A percentile compares a stretch with the other conserved stretches of the same genome.
These are phyloP conservation scores for Piedraia hortae DNA, from an alignment of 2,329 filamentous ascomycete genomes.

Conservation along the genomic window DNA sequence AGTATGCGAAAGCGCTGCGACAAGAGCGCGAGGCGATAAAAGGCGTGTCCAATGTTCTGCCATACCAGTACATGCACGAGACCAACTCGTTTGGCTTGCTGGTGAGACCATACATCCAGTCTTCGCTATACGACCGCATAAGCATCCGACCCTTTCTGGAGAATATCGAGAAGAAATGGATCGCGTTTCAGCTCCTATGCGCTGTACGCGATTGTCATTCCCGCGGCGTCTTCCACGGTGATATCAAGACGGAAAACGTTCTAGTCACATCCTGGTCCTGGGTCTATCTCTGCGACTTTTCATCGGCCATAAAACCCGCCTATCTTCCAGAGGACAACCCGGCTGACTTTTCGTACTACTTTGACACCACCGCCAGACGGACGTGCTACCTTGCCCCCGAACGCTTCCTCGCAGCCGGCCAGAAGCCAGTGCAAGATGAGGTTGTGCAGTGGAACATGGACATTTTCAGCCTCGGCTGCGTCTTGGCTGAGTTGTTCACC, in stretches of 20 bases:
- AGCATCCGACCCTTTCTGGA: slow-evolving; percentile 91
- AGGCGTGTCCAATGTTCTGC: slow-evolving; percentile 70
- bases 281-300: slow-evolving; percentile 95
- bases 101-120: slow-evolving; percentile 84
- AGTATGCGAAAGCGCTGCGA: slow-evolving; percentile 56
- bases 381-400: slow-evolving; percentile 93
- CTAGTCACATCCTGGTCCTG: slow-evolving; percentile 98
- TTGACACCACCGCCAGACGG: slow-evolving; percentile 69
- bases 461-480: slow-evolving; percentile 86
- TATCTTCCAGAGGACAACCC: slow-evolving; percentile 90
- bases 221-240: slow-evolving; percentile 74
- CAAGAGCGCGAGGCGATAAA: slow-evolving; percentile 54
- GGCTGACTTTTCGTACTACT: slow-evolving; percentile 92
- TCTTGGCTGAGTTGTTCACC: slow-evolving; percentile 86
- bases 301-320: slow-evolving; percentile 79
- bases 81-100: slow-evolving; percentile 78
- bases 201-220: slow-evolving; percentile 77
- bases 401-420: slow-evolving; percentile 46
- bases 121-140: slow-evolving; percentile 86
- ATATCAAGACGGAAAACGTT: slow-evolving; percentile 95
- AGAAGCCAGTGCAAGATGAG: slow-evolving; percentile 23
- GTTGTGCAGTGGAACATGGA: slow-evolving; percentile 66
- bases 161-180: slow-evolving; percentile 96
- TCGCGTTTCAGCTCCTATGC: slow-evolving; percentile 83
- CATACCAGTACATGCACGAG: slow-evolving; percentile 75